Base-by-base conservation (phyloP, 352 stramenopile genomes). In the Pythium sp. region DNA sequence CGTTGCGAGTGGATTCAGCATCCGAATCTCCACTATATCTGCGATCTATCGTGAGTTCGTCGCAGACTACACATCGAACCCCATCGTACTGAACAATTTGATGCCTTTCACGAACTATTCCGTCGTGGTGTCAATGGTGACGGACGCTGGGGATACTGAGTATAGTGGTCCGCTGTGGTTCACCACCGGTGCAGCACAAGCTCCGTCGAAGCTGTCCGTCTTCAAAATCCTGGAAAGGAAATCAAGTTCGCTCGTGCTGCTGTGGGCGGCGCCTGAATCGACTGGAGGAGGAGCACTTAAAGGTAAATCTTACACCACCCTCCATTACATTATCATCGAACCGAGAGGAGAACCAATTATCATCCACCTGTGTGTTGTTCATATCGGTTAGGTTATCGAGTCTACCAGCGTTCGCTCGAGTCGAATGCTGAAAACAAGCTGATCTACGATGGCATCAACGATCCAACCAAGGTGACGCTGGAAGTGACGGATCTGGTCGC, bases 201-300 rank as follows among this genome's bases (percentile, higher is more conserved):
- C 32, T 55, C 76, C 76, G 18, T 66, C 66, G 0, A 65, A 69
- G 38, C 41, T 80, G 12, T 36, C 46, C 0, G 8, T 54, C 1
- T 34, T 78, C n/a, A 55, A 65, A 30, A 30, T 76, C 2, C 12
- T 43, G 22, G 28, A 81, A 30, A 14, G 72, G 18, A 62, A 63
- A 1, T 67, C 79, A 38, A 86, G 70, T 62, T 81, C 67, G 2
- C 36, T 74, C 4, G 15, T 62, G 24, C 15, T 87, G 30, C 24
- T 60, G 9, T 89, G 79, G 79, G 58, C 59, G 8, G 43, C n/a
- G 18, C 82, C 80, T 24, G n/a, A 59, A 30, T 61, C 81, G 32
- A 79, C 73, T 15, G 82, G 82, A 63, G 78, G 80, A 12, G 80
- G 80, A 8, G 22, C 2, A 3, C 69, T 89, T 8, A 68, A 59